Percentiles rank a stretch among this genome's conserved stretches.
Evolutionary conservation across 768 basidiomycete species (phyloP).

Genomic region (Leccinellum albellum): DNA sequence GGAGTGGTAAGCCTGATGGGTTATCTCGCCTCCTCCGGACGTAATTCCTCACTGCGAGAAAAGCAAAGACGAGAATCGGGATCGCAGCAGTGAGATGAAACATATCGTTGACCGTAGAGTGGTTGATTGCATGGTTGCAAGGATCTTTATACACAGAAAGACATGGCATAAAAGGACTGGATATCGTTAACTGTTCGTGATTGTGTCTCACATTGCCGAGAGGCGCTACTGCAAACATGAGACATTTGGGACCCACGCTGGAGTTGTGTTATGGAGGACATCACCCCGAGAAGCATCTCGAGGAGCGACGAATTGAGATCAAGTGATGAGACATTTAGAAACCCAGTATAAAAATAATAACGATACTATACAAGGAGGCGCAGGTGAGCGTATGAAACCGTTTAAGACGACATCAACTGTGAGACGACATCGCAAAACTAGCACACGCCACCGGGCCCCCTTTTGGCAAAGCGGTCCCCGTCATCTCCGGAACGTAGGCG

Average conservation of each 20-base stretch:
- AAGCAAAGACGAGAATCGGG: background rate
- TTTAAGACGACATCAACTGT: constrained; percentile 9
- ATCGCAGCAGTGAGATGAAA: constrained; percentile 4
- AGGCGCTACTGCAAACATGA: background rate
- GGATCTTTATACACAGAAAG: constrained; percentile 1
- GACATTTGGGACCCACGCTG: constrained; percentile 1
- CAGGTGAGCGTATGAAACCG: constrained; percentile 1
- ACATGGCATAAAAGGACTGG: background rate
- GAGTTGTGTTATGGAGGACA: background rate
- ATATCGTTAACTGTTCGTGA: background rate
- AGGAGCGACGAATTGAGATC: background rate
- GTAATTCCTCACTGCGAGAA: background rate
- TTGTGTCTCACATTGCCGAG: constrained; percentile 12
- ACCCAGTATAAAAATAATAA: constrained; percentile 20
- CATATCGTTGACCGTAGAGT: background rate
- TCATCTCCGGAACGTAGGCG: constrained; percentile 28
- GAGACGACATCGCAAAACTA: constrained; percentile 13
- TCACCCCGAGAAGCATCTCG: background rate
- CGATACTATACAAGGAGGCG: constrained; percentile 25
- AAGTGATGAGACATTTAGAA: constrained; percentile 1
- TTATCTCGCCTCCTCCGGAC: constrained; percentile 11
- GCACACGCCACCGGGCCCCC: constrained; percentile 14
- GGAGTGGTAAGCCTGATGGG: constrained; percentile 25
- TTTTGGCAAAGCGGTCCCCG: constrained; percentile 22
- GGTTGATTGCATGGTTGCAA: background rate